A percentile compares a stretch with the other conserved stretches of the same genome.
These are phyloP conservation scores for Peribolospora kevripleyi DNA, from an alignment of 768 basidiomycete species.

Conservation along the genomic window DNA sequence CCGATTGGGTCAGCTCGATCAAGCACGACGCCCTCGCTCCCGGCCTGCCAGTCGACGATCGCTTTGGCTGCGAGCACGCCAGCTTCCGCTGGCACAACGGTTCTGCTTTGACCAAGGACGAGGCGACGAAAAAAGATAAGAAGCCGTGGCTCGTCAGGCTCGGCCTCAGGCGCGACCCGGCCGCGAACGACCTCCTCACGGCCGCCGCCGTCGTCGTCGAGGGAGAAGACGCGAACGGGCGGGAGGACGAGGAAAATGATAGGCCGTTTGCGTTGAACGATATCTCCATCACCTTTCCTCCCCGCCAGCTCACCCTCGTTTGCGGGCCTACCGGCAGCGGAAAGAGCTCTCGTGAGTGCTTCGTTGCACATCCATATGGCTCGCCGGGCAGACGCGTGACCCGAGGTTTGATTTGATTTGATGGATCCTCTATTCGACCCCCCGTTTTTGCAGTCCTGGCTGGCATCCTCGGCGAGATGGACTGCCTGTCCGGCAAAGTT, in stretches of 20 bases:
- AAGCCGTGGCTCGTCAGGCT: constrained; percentile 4
- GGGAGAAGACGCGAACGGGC: neutral
- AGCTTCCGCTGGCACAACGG: constrained; percentile 32
- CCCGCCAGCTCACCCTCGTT: constrained; percentile 42
- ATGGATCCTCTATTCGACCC: too few species aligned
- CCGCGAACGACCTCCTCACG: neutral
- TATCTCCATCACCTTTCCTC: constrained; percentile 44
- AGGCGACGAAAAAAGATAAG: constrained; percentile 16
- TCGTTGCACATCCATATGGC: too few species aligned
- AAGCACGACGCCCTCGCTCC: constrained; percentile 21
- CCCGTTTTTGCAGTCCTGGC: constrained; percentile 1
- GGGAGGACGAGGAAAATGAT: constrained; percentile 16
- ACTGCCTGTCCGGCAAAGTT: neutral
- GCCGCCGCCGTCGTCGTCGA: constrained; percentile 6
- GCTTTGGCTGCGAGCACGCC: constrained; percentile 35
- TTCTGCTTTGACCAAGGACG: constrained; percentile 25
- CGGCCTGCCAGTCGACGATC: constrained; percentile 20
- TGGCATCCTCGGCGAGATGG: constrained; percentile 8
- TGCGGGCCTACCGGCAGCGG: constrained; percentile 20
- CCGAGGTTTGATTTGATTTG: neutral
- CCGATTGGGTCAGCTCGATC: constrained; percentile 40
- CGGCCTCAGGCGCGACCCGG: neutral
- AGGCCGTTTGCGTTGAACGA: constrained; percentile 43
- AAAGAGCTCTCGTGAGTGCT: constrained; percentile 1
- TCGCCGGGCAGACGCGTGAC: too few species aligned